phyloP scores from a whole-genome alignment of 2,329 filamentous ascomycete genomes.

The Fusarium temperatum region DNA sequence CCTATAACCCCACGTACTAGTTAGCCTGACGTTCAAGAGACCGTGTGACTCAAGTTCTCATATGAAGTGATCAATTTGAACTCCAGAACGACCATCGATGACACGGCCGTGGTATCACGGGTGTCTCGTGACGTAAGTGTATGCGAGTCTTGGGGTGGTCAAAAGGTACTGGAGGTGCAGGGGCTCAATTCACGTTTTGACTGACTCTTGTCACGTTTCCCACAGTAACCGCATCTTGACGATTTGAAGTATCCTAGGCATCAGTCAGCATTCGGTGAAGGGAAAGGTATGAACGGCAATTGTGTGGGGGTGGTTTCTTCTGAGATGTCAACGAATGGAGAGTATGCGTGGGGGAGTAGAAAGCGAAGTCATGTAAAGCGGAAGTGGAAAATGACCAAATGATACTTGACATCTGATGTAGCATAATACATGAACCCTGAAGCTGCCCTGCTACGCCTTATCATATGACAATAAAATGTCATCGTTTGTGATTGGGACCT shows the following conservation, averaged over 20 bases:
- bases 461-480: slow-evolving; percentile 1
- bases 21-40: slow-evolving; percentile 32
- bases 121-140: slow-evolving; percentile 4
- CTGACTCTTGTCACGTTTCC: slow-evolving; percentile 58
- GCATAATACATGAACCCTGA: background rate
- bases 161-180: slow-evolving; percentile 1
- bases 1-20: slow-evolving; percentile 57
- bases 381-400: background rate
- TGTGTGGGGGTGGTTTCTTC: slow-evolving; percentile 33
- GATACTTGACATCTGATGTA: background rate
- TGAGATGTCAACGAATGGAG: slow-evolving; percentile 16
- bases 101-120: background rate
- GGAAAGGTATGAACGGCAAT: slow-evolving; percentile 9
- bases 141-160: background rate
- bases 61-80: background rate
- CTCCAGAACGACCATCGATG: slow-evolving; percentile 9
- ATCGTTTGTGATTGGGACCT: background rate
- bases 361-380: background rate
- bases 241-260: slow-evolving; percentile 61
- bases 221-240: slow-evolving; percentile 63
- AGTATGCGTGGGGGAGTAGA: slow-evolving; percentile 20
- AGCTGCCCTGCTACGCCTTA: background rate
- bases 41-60: background rate
- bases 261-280: slow-evolving; percentile 29
- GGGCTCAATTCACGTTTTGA: slow-evolving; percentile 54